phyloP scores from a whole-genome alignment of 352 stramenopile species.

The Elongisporangium undulatum region DNA sequence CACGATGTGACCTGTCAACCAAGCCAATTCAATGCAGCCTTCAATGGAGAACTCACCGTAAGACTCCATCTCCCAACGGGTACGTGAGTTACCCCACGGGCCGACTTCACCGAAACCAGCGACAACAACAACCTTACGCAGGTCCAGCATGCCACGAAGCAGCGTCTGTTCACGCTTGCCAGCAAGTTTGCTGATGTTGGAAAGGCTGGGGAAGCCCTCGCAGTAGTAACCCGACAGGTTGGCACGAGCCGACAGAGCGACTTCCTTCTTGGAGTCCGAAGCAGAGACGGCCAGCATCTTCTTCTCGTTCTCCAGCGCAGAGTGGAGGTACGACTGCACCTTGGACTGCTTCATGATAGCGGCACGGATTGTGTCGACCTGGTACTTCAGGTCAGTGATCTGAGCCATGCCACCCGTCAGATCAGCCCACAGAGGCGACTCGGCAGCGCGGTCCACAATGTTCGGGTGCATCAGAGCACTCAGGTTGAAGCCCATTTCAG shows the following conservation, averaged over 20 bases:
- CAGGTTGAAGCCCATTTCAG: constrained; percentile 89
- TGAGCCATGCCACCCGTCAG: constrained; percentile 78
- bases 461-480: constrained; percentile 75
- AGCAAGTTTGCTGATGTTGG: constrained; percentile 28
- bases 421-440: constrained; percentile 75
- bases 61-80: constrained; percentile 89
- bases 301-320: constrained; percentile 36
- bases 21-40: constrained; percentile 86
- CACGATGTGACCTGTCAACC: constrained; percentile 78
- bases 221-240: constrained; percentile 80
- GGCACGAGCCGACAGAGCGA: constrained; percentile 34
- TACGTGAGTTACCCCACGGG: constrained; percentile 82
- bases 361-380: constrained; percentile 47
- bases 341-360: constrained; percentile 55
- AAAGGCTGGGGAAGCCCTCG: constrained; percentile 58
- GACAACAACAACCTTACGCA: constrained; percentile 83
- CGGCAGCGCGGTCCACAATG: constrained; percentile 66
- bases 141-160: constrained; percentile 72
- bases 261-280: constrained; percentile 8
- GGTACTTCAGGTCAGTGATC: constrained; percentile 66
- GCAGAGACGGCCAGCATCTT: constrained; percentile 15
- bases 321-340: constrained; percentile 40
- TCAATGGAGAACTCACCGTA: constrained; percentile 88
- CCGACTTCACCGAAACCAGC: constrained; percentile 84
- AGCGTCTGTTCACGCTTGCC: constrained; percentile 29